Percentiles rank a stretch among this genome's conserved stretches.
phyloP scores from a whole-genome alignment of 2,329 filamentous ascomycete genomes.

The Pseudocercospora vitis region DNA sequence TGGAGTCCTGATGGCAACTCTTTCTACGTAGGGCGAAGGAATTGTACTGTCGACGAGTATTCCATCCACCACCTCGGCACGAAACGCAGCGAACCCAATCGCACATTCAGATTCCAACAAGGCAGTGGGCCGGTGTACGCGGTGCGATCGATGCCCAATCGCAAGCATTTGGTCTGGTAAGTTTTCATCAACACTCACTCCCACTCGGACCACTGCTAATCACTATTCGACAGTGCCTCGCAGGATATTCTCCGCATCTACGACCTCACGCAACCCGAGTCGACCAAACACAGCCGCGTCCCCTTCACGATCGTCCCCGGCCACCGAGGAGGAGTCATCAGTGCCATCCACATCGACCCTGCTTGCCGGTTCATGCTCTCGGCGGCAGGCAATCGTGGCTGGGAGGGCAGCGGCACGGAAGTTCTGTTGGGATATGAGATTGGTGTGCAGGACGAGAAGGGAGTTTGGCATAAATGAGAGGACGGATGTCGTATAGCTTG shows the following conservation, averaged over 20 bases:
- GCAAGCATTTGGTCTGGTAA: constrained; percentile 86
- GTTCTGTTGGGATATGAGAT: constrained; percentile 95
- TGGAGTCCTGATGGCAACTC: constrained; percentile 96
- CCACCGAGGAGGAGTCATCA: constrained; percentile 83
- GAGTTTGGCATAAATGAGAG: constrained; percentile 33
- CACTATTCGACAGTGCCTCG: too few relatives aligned
- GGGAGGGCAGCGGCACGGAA: constrained; percentile 86
- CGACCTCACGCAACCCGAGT: constrained; percentile 67
- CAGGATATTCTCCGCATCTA: constrained; percentile 93
- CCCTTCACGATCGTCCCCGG: constrained; percentile 97
- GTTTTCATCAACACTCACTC: too few relatives aligned
- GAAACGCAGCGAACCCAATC: constrained; percentile 69
- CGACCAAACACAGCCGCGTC: constrained; percentile 67
- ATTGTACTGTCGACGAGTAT: constrained; percentile 92
- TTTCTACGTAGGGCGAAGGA: constrained; percentile 88
- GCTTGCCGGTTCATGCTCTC: constrained; percentile 89
- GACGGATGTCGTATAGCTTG: not conserved
- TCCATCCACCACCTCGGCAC: constrained; percentile 67
- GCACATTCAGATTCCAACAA: constrained; percentile 81
- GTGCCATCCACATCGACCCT: constrained; percentile 80
- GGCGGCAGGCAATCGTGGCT: constrained; percentile 86
- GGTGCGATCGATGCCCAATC: constrained; percentile 87
- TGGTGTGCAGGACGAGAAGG: constrained; percentile 35
- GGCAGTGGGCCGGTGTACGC: constrained; percentile 89
- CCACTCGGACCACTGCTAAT: too few relatives aligned